A percentile compares a stretch with the other conserved stretches of the same genome.
These are phyloP conservation scores for Phytophthora pisi DNA, from an alignment of 352 stramenopile genomes.

Conservation along the genomic window DNA sequence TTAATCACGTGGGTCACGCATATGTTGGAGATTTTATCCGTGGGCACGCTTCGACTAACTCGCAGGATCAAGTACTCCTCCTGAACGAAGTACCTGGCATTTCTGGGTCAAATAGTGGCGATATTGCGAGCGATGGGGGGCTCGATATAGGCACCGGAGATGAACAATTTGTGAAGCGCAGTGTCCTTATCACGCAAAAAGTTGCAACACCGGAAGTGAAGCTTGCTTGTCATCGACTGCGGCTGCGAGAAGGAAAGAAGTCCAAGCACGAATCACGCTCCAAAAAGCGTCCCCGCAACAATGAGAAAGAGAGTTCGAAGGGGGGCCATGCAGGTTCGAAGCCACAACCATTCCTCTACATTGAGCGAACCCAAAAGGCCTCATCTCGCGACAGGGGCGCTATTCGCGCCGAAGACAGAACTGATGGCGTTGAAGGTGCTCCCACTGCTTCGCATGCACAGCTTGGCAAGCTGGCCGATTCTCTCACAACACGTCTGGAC, in stretches of 20 bases:
- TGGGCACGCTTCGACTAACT: background rate
- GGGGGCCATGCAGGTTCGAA: background rate
- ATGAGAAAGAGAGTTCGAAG: constrained; percentile 11
- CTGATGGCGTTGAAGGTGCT: constrained; percentile 1
- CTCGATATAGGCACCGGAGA: constrained; percentile 11
- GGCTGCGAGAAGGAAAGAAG: constrained; percentile 36
- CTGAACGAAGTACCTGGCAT: constrained; percentile 42
- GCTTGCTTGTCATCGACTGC: constrained; percentile 47
- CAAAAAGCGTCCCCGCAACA: constrained; percentile 43
- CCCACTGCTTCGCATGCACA: constrained; percentile 36
- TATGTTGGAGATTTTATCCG: constrained; percentile 41
- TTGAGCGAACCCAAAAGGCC: constrained; percentile 62
- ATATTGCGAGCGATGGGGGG: background rate
- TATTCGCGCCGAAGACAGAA: constrained; percentile 11
- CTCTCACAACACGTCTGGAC: constrained; percentile 45
- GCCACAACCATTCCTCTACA: constrained; percentile 39
- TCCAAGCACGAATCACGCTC: constrained; percentile 20
- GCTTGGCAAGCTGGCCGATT: constrained; percentile 51
- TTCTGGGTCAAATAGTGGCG: constrained; percentile 4
- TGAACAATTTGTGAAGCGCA: constrained; percentile 47
- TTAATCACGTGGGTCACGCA: constrained; percentile 53
- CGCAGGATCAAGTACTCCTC: constrained; percentile 40
- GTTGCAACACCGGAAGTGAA: constrained; percentile 22
- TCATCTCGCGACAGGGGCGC: constrained; percentile 26
- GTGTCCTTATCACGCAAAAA: constrained; percentile 55